Base-by-base conservation (phyloP, 148 eudicot species). In the Talinum fruticosum region DNA sequence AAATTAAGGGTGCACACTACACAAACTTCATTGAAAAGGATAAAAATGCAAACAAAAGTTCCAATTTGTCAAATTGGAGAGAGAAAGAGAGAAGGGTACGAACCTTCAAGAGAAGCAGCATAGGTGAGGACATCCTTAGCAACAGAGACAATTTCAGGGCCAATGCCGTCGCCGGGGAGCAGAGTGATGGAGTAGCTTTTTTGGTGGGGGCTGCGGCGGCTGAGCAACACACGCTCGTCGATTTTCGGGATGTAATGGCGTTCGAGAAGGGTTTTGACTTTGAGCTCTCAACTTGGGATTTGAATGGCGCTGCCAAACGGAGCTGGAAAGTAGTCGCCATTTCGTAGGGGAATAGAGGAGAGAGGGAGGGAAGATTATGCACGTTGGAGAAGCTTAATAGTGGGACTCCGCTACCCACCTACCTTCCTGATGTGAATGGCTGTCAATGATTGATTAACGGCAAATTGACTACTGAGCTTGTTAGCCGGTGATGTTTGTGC, bases 141-240 rank as follows among this genome's bases (percentile, higher is more conserved):
- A 67, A 92, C 92, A 51, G 97, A 87, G 71, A 95, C 79, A 74
- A 92, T 91, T 82, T 95, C 98, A 35, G 98, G 98, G 66, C 98
- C 98, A 68, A 95, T 91, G 76, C 98, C 98, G 73, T 95, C 98
- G 18, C 97, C 98, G 51, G 98, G 96, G 69, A 95, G 96, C 30
- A 95, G 90, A 68, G 96, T 95, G 85, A 95, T 81, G 79, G 67
- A 67, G 91, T 92, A 95, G 76, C 89, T 82, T 30, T 75, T 78
- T 79, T 87, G 0, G 84, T 35, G 30, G 87, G 69, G 12, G 86
- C 47, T 41, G 91, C 6, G 36, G 85, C 82, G 34, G 87, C 87
- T 59, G 90, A 81, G 89, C 93, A 90, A 2, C 84, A 86, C 80
- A 87, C 77, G 2, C 70, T 34, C 36, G 66, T 29, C 26, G 33